These are phyloP conservation scores for Cryptococcus sp. DNA, from an alignment of 1,284 basidiomycete genomes.

Conservation along the genomic window DNA sequence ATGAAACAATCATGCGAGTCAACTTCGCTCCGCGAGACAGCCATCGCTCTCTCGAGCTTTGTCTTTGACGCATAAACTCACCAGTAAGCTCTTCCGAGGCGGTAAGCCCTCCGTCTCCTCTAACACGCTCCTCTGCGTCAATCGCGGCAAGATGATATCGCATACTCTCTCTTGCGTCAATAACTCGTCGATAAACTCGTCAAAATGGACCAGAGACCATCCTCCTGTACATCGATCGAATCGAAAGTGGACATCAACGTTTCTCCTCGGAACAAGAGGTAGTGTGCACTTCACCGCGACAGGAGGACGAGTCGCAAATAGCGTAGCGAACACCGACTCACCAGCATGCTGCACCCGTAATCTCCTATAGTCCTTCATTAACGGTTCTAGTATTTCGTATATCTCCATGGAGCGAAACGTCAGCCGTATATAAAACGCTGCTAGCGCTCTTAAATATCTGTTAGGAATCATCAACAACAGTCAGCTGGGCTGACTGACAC, in stretches of 20 bases:
- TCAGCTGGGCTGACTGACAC: background rate
- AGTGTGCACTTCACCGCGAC: background rate
- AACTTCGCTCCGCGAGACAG: too few relatives aligned
- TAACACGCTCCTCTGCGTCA: conserved; percentile 79
- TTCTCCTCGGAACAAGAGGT: background rate
- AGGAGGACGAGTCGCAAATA: background rate
- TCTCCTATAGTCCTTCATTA: conserved; percentile 92
- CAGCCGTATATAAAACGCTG: conserved; percentile 92
- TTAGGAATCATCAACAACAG: background rate
- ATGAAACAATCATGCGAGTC: background rate
- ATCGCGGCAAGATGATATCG: conserved; percentile 90
- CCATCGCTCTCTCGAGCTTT: too few relatives aligned
- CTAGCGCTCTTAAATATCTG: conserved; percentile 90
- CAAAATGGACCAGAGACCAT: conserved; percentile 81
- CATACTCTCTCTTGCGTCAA: conserved; percentile 89
- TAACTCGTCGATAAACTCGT: conserved; percentile 86
- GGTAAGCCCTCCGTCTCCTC: conserved; percentile 90
- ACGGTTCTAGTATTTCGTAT: conserved; percentile 88
- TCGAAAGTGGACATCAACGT: conserved; percentile 6
- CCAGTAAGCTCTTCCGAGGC: conserved; percentile 52
- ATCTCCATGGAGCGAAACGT: conserved; percentile 88
- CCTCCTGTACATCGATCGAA: conserved; percentile 59
- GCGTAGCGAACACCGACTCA: conserved; percentile 53
- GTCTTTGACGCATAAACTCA: conserved; percentile 9
- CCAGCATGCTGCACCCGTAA: conserved; percentile 77